phyloP scores from a whole-genome alignment of 768 basidiomycete species.

The Phanerochaete carnosa region DNA sequence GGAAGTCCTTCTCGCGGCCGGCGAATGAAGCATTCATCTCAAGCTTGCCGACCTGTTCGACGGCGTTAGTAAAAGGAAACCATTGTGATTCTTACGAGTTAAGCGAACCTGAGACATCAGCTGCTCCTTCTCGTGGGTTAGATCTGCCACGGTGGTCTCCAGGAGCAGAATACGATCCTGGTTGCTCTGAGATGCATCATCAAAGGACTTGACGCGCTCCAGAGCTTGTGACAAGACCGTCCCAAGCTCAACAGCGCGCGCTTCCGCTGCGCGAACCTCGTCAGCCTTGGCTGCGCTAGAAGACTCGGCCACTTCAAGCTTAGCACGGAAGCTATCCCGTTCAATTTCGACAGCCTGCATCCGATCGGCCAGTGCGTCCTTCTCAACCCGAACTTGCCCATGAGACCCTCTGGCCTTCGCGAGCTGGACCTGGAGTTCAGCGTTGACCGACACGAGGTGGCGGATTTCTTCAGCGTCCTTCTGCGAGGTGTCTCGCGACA shows the following conservation, averaged over 20 bases:
- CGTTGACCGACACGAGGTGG: constrained; percentile 46
- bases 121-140: constrained; percentile 50
- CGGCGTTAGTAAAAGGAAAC: neutral
- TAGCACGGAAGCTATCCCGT: constrained; percentile 54
- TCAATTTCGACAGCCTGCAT: constrained; percentile 58
- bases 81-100: neutral
- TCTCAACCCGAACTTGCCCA: constrained; percentile 79
- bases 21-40: constrained; percentile 56
- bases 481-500: constrained; percentile 53
- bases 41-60: constrained; percentile 53
- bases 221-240: constrained; percentile 73
- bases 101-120: constrained; percentile 57
- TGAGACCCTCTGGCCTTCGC: constrained; percentile 75
- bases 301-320: constrained; percentile 47
- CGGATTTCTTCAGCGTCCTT: constrained; percentile 71
- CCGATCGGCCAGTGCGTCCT: constrained; percentile 67
- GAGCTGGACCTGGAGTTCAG: constrained; percentile 69
- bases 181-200: constrained; percentile 57
- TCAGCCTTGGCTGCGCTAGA: constrained; percentile 32
- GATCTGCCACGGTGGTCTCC: constrained; percentile 58
- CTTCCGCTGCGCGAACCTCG: constrained; percentile 45
- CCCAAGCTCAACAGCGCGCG: constrained; percentile 59
- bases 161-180: constrained; percentile 59
- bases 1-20: constrained; percentile 60
- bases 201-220: constrained; percentile 67